Conservation (phyloP, 495 filamentous ascomycete species). For the Copromyces sp. region DNA sequence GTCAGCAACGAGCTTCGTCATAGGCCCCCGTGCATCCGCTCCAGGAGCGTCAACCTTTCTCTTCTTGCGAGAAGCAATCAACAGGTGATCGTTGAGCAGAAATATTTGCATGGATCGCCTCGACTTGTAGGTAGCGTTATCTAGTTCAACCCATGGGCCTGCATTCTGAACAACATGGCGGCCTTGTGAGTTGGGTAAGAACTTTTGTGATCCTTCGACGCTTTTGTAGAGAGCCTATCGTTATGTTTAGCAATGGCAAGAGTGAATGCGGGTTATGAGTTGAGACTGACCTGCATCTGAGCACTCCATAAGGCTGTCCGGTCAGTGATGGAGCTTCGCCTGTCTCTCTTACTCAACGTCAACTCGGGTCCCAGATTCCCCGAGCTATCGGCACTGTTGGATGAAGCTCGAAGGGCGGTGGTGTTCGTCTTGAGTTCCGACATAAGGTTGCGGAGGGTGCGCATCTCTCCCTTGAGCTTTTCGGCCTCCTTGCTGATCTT, state of each 20-base stretch:
- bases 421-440: constrained; percentile 70
- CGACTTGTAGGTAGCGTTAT: constrained; percentile 93
- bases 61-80: constrained; percentile 85
- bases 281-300: constrained; percentile 50
- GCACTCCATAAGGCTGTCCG: constrained; percentile 91
- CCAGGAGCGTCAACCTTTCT: constrained; percentile 64
- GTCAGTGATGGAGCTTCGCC: constrained; percentile 79
- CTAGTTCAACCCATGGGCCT: constrained; percentile 85
- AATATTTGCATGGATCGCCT: constrained; percentile 77
- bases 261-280: background rate
- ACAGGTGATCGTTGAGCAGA: constrained; percentile 86
- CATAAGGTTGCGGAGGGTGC: constrained; percentile 76
- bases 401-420: constrained; percentile 62
- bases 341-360: constrained; percentile 52
- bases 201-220: constrained; percentile 94
- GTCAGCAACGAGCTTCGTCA: constrained; percentile 79
- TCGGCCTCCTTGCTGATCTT: constrained; percentile 98
- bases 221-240: constrained; percentile 69
- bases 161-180: constrained; percentile 88
- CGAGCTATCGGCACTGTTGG: constrained; percentile 26
- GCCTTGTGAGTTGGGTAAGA: constrained; percentile 80
- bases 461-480: constrained; percentile 94
- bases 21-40: constrained; percentile 46
- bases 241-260: background rate
- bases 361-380: constrained; percentile 26